Evolutionary conservation across 2,329 filamentous ascomycete genomes (phyloP).

Genomic region (Pseudogymnoascus sp.): DNA sequence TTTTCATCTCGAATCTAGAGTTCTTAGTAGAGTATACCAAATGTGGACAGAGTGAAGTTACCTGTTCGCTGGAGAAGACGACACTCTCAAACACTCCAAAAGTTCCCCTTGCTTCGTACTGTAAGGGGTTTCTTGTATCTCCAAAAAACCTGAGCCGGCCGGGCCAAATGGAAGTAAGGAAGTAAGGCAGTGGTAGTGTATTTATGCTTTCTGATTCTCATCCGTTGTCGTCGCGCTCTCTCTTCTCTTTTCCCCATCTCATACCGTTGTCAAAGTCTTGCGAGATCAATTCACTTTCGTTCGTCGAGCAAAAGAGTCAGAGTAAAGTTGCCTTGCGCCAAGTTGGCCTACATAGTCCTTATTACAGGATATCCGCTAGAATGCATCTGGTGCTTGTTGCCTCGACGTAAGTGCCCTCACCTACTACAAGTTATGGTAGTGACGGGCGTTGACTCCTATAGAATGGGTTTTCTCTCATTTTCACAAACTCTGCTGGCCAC

Average conservation of each 20-base stretch:
- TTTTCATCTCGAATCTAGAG: not conserved
- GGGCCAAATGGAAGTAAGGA: not conserved
- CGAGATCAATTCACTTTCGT: not conserved
- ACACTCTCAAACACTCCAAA: not conserved
- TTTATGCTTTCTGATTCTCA: not conserved
- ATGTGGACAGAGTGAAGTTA: not conserved
- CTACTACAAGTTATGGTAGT: not conserved
- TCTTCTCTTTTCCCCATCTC: not conserved
- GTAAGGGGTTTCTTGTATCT: slow-evolving; percentile 1
- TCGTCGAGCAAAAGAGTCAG: not conserved
- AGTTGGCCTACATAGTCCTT: not conserved
- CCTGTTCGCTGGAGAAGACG: not conserved
- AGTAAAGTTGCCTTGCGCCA: slow-evolving; percentile 7
- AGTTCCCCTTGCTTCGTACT: not conserved
- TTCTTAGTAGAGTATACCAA: not conserved
- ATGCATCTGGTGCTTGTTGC: not conserved
- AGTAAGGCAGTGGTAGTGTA: not conserved
- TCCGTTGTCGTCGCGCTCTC: not conserved
- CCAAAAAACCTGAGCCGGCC: not conserved
- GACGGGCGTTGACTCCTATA: not conserved
- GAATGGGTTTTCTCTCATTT: not conserved
- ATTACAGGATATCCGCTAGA: not conserved
- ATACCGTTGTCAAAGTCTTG: not conserved
- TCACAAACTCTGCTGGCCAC: not conserved
- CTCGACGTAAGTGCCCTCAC: not conserved